Base-by-base conservation (phyloP, 805 yeast genomes). In the Starmerella stigmatis region DNA sequence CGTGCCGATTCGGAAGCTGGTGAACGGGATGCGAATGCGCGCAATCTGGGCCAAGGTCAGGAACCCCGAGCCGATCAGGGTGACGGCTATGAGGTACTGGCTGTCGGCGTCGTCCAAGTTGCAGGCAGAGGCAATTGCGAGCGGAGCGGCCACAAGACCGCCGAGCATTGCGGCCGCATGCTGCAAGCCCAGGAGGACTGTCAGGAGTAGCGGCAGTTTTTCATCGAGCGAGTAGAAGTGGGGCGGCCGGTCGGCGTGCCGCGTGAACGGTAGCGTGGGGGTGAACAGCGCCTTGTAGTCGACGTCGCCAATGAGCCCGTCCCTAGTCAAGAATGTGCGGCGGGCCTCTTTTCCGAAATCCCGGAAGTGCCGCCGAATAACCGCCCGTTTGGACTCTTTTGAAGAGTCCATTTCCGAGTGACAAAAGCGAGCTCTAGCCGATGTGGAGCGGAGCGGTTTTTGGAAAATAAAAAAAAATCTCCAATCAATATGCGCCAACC, bases 81-180 rank as follows among this genome's bases (percentile, higher is more conserved):
- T 71, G 9, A 78, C 80, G 8, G 92, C 81, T 44, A 77, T 85
- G 45, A 80, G 66, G 57, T 77, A 81, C 51, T 83, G 81, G 37
- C 72, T 68, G 13, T 67, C 47, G 1, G 63, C 69, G 11, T 67
- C 55, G 28, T 63, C 66, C 39, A 86, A 67, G 59, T 81, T 71
- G 12, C 88, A 89, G 23, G 74, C 62, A 11, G 69, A 55, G 0
- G 86, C 68, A 40, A 85, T 81, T 52, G 86, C 68, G 44, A 86
- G 65, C 3, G 94, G 89, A 8, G 96, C 94, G 6, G 92, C 69
- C 26, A 82, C 81, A 42, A 86, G 75, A 57, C 96, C 96, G 16
- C 95, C 96, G 65, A 86, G 66, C 95, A 88, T 86, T 21, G 96
- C 78, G 52, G 88, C 63, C 1, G 94, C 67, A 60, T 86, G 96